Percentiles rank a stretch among this genome's conserved stretches.
phyloP scores from a whole-genome alignment of 2,329 filamentous ascomycete genomes.

The Ceratocystis colombiana region DNA sequence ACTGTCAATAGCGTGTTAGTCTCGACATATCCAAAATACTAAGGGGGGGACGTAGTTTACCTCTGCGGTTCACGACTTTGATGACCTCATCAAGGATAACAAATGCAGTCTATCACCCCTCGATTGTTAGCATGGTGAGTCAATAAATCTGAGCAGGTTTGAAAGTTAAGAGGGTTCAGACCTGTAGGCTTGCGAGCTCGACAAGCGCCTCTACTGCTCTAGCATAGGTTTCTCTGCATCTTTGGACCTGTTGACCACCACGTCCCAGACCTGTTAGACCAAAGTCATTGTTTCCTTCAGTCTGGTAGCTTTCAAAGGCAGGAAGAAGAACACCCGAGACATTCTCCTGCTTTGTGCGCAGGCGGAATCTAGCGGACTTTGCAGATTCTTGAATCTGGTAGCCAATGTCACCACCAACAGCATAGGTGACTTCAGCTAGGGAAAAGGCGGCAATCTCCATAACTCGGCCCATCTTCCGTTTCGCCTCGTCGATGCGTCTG shows the following conservation, averaged over 20 bases:
- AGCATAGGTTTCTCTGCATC: conserved; percentile 90
- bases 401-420: conserved; percentile 86
- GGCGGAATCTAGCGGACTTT: conserved; percentile 81
- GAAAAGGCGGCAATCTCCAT: conserved; percentile 99
- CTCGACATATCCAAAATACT: not conserved
- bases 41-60: conserved; percentile 37
- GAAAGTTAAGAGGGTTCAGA: conserved; percentile 29
- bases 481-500: conserved; percentile 92
- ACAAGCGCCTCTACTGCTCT: conserved; percentile 92
- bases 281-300: conserved; percentile 89
- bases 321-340: conserved; percentile 93
- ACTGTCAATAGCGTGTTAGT: conserved; percentile 43
- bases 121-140: not conserved
- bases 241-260: conserved; percentile 92
- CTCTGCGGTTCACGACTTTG: conserved; percentile 95
- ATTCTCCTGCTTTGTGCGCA: conserved; percentile 95
- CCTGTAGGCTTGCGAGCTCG: conserved; percentile 83
- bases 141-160: not conserved
- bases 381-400: conserved; percentile 97
- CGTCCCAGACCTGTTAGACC: conserved; percentile 91
- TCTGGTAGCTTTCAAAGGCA: conserved; percentile 81
- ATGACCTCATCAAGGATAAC: conserved; percentile 98
- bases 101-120: conserved; percentile 62
- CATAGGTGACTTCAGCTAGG: conserved; percentile 92
- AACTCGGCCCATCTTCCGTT: conserved; percentile 97